A percentile compares a stretch with the other conserved stretches of the same genome.
Conservation (phyloP, 108 stramenopile genomes). For the Parietichytrium sp. region DNA sequence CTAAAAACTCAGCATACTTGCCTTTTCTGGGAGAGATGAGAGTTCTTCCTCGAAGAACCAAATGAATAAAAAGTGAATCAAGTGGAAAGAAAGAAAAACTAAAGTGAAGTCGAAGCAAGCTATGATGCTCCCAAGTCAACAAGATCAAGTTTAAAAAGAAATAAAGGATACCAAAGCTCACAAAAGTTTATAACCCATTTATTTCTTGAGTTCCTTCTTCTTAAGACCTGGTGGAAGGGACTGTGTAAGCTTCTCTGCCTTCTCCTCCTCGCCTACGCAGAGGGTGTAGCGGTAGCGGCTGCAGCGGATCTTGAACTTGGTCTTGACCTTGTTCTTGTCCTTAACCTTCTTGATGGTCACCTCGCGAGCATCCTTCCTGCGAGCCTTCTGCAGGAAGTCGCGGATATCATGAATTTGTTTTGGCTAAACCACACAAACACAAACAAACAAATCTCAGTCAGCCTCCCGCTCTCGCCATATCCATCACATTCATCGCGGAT, state of each 20-base stretch:
- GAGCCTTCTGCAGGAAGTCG: constrained; percentile 35
- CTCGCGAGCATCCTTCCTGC: neutral
- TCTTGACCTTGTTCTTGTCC: constrained; percentile 29
- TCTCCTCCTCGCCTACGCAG: neutral
- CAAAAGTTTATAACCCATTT: too few relatives aligned
- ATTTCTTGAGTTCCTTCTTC: constrained; percentile 7
- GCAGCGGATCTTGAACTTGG: constrained; percentile 46
- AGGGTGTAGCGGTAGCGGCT: constrained; percentile 24
- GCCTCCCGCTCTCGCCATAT: neutral
- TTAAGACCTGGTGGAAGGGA: constrained; percentile 41
- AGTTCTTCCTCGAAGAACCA: too few relatives aligned
- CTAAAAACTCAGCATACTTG: too few relatives aligned
- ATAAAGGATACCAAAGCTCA: too few relatives aligned
- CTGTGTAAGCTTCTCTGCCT: constrained; percentile 39
- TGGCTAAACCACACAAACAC: neutral
- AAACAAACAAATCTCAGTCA: neutral
- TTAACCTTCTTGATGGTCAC: constrained; percentile 31
- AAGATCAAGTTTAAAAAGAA: too few relatives aligned
- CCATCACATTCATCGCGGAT: neutral
- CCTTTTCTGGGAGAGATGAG: too few relatives aligned
- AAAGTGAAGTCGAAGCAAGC: too few relatives aligned
- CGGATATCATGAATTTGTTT: constrained; percentile 26
- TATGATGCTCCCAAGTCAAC: too few relatives aligned
- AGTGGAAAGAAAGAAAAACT: too few relatives aligned
- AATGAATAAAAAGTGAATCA: too few relatives aligned